Evolutionary conservation across 2,329 filamentous ascomycete genomes (phyloP).

Genomic region (Paecilomyces niveus): DNA sequence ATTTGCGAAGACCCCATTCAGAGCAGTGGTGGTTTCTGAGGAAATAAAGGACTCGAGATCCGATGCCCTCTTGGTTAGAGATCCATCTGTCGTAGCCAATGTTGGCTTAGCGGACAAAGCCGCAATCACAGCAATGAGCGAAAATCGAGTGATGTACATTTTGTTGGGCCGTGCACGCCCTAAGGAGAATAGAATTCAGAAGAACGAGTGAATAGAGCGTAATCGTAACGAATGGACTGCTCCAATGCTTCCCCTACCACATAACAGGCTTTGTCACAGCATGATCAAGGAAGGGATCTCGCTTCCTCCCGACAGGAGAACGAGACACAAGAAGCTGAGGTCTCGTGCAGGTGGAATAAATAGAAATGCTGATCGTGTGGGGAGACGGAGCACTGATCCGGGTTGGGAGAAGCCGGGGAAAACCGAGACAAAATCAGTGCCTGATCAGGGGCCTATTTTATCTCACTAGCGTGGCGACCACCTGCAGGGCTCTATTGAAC

Average conservation of each 20-base stretch:
- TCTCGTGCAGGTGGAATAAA: background rate
- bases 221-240: background rate
- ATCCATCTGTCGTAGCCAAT: background rate
- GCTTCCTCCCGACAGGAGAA: background rate
- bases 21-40: constrained; percentile 40
- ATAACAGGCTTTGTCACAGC: background rate
- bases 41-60: constrained; percentile 20
- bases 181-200: background rate
- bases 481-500: background rate
- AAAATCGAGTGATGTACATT: background rate
- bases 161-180: background rate
- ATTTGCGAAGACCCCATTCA: constrained; percentile 48
- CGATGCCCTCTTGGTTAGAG: background rate
- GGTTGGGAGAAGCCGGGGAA: background rate
- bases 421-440: background rate
- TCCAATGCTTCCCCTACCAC: background rate
- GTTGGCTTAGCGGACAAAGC: background rate
- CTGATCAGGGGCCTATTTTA: background rate
- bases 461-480: background rate
- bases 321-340: background rate
- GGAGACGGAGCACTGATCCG: background rate
- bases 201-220: background rate
- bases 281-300: background rate
- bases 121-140: background rate
- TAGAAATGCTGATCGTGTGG: background rate